Evolutionary conservation across 2,329 filamentous ascomycete species (phyloP).

Genomic region (Neofusicoccum ribis): DNA sequence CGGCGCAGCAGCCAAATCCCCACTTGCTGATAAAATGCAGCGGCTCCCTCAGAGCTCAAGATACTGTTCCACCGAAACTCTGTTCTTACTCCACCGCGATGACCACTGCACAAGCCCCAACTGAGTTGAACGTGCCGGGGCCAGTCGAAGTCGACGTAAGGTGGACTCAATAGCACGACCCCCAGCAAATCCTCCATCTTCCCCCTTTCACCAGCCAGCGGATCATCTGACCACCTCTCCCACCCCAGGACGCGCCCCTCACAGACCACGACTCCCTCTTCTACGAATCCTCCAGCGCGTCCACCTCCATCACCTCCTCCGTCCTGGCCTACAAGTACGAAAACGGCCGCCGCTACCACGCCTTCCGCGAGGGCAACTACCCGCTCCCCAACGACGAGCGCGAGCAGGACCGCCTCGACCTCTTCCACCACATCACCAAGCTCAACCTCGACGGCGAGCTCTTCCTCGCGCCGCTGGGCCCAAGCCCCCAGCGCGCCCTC

Average conservation of each 20-base stretch:
- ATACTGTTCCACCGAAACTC: too few species aligned
- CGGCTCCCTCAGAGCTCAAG: too few species aligned
- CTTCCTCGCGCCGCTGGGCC: not conserved
- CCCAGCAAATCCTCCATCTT: too few species aligned
- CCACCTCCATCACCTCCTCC: constrained; percentile 37
- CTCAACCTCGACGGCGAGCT: constrained; percentile 33
- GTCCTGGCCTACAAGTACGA: constrained; percentile 30
- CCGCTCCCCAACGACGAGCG: constrained; percentile 40
- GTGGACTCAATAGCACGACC: too few species aligned
- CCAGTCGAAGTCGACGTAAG: too few species aligned
- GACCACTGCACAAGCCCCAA: too few species aligned
- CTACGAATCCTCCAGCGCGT: constrained; percentile 17
- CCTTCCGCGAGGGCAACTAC: constrained; percentile 36
- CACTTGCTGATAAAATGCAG: too few species aligned
- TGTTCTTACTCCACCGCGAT: too few species aligned
- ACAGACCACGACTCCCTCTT: not conserved
- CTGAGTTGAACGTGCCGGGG: too few species aligned
- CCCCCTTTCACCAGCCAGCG: too few species aligned
- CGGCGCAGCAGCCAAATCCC: too few species aligned
- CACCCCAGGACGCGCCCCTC: not conserved
- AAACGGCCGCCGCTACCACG: constrained; percentile 20
- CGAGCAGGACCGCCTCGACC: constrained; percentile 39
- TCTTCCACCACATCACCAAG: constrained; percentile 40
- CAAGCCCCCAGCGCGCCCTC: constrained; percentile 25
- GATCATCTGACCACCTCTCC: too few species aligned